Base-by-base conservation (phyloP, 2,329 filamentous ascomycete genomes). In the Tolypocladium inflatum region DNA sequence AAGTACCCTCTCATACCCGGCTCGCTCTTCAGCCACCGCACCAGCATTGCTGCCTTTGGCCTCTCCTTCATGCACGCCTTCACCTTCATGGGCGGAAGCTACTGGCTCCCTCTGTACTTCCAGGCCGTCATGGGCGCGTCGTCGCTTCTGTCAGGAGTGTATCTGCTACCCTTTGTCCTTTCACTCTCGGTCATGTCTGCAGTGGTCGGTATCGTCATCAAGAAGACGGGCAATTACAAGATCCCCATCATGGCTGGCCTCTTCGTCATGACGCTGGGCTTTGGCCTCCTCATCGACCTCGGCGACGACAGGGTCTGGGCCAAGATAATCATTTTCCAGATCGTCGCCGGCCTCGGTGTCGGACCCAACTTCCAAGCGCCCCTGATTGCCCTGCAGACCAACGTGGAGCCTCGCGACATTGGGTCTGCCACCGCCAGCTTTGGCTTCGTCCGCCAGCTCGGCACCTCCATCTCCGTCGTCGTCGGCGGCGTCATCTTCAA, bases 21-120 rank as follows among this genome's bases (percentile, higher is more conserved):
- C 13, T 78, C 80, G 0, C 76, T 96, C 17, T 94, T 96, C 75
- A 77, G 76, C 39, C 78, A 82, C 51, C 73, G 77, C 41, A 87
- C 84, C 37, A 91, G 89, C 68, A 67, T 88, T 37, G 84, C 87
- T 10, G 78, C 84, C 3, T 82, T 91, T 17, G 71, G 74, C 3
- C 77, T 88, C 50, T 86, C 85, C 63, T 90, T 91, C 73, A 80
- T 83, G 61, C 90, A 96, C 70, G 87, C 87, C 51, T 82, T 87
- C 63, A 84, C 88, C 62, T 93, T 93, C 76, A 91, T 93, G 66
- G 83, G 87, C 0, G 84, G 83, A 37, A 84, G 82, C 61, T 95
- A 93, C 77, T 95, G 89, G 74, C 78, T 95, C 5, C 90, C 90
- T 0, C 79, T 96, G 2, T 96, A 95, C 76, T 93, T 91, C 73